Conservation (phyloP, 257 asterid species). For the Cynanchum wilfordii region DNA sequence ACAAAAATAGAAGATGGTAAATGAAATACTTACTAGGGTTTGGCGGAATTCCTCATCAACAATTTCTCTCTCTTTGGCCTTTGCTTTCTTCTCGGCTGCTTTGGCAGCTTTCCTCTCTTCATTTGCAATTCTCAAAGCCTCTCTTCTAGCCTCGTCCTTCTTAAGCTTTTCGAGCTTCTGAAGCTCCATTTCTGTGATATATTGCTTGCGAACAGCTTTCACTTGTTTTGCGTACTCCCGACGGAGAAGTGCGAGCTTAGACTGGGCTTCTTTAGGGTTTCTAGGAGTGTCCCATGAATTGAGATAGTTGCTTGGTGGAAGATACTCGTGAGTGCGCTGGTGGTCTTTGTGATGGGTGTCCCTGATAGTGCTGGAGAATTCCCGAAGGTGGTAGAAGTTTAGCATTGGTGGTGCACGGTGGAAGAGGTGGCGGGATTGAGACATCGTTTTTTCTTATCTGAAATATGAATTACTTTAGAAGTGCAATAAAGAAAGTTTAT, state of each 20-base stretch:
- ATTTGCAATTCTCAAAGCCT: slow-evolving; percentile 66
- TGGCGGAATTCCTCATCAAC: slow-evolving; percentile 61
- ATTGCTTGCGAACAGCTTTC: slow-evolving; percentile 55
- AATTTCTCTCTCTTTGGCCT: slow-evolving; percentile 61
- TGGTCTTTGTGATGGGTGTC: slow-evolving; percentile 26
- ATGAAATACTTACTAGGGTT: slow-evolving; percentile 40
- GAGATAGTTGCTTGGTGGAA: slow-evolving; percentile 45
- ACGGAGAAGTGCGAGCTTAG: slow-evolving; percentile 52
- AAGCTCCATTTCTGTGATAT: slow-evolving; percentile 67
- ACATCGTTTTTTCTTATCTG: slow-evolving; percentile 23
- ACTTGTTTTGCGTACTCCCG: slow-evolving; percentile 60
- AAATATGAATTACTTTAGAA: too few relatives aligned
- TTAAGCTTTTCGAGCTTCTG: slow-evolving; percentile 58
- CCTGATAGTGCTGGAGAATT: slow-evolving; percentile 21
- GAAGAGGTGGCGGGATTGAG: slow-evolving; percentile 39
- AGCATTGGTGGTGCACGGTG: slow-evolving; percentile 32
- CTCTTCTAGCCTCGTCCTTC: slow-evolving; percentile 60
- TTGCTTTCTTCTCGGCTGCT: slow-evolving; percentile 69
- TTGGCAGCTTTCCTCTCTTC: slow-evolving; percentile 69
- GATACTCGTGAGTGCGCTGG: slow-evolving; percentile 43
- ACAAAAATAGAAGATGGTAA: neutral
- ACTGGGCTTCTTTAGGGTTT: slow-evolving; percentile 67
- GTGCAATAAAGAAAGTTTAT: too few relatives aligned
- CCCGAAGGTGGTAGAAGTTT: slow-evolving; percentile 25
- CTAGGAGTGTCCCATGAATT: slow-evolving; percentile 60